Conservation (phyloP, 2,329 filamentous ascomycete species). For the Mycogone perniciosa region DNA sequence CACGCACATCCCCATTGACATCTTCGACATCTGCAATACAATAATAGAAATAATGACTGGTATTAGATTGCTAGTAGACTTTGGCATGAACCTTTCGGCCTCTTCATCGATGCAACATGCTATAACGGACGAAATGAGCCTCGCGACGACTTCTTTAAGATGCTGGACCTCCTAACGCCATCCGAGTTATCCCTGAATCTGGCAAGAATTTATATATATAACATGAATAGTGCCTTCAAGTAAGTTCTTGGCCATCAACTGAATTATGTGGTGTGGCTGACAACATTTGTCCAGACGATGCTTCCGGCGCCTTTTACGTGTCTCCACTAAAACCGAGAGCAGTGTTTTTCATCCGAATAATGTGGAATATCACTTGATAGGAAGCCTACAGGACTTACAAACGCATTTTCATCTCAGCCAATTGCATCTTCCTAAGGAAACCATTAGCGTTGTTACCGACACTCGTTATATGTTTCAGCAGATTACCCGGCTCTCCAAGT, state of each 20-base stretch:
- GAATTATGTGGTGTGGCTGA: not conserved
- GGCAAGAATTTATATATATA: conserved; percentile 60
- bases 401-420: conserved; percentile 61
- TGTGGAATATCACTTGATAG: conserved; percentile 59
- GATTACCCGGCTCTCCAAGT: conserved; percentile 59
- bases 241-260: conserved; percentile 22
- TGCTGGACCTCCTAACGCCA: conserved; percentile 56
- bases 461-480: conserved; percentile 60
- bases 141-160: conserved; percentile 59
- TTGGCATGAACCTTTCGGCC: conserved; percentile 62
- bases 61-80: conserved; percentile 58
- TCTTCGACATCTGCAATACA: not conserved
- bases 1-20: not conserved
- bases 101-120: conserved; percentile 64
- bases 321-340: conserved; percentile 53
- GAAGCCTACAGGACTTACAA: conserved; percentile 60
- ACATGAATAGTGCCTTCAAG: conserved; percentile 66
- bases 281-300: conserved; percentile 42
- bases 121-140: conserved; percentile 62
- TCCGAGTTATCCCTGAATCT: conserved; percentile 54
- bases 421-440: conserved; percentile 62
- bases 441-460: conserved; percentile 61
- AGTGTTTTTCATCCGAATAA: conserved; percentile 58
- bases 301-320: conserved; percentile 56
- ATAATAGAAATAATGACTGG: not conserved